Evolutionary conservation across 352 stramenopile species (phyloP).

Genomic region (Bremia lactucae): DNA sequence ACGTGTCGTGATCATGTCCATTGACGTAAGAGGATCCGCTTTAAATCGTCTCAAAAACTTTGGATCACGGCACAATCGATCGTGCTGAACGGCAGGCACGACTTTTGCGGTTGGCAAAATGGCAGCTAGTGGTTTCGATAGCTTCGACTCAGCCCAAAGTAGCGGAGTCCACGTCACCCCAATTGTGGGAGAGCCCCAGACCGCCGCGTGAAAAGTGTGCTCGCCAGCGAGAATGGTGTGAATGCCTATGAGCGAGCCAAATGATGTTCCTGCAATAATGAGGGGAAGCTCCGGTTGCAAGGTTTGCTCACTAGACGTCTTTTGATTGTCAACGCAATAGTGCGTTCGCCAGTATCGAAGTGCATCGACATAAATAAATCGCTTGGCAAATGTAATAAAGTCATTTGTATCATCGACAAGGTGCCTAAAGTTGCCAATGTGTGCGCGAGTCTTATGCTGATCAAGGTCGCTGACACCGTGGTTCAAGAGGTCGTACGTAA

Average conservation of each 20-base stretch:
- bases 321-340: slow-evolving; percentile 9
- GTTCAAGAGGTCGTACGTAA: slow-evolving; percentile 41
- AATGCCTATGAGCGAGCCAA: slow-evolving; percentile 25
- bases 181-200: slow-evolving; percentile 25
- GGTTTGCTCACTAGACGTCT: neutral
- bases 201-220: slow-evolving; percentile 24
- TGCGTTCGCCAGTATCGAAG: slow-evolving; percentile 19
- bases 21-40: slow-evolving; percentile 26
- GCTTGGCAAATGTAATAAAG: slow-evolving; percentile 31
- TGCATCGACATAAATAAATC: slow-evolving; percentile 16
- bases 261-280: slow-evolving; percentile 26
- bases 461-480: slow-evolving; percentile 36
- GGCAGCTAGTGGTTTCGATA: slow-evolving; percentile 13
- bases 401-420: slow-evolving; percentile 45
- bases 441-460: slow-evolving; percentile 23
- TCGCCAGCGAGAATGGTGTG: slow-evolving; percentile 26
- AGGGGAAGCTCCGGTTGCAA: slow-evolving; percentile 20
- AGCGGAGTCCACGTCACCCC: slow-evolving; percentile 24
- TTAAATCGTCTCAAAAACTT: slow-evolving; percentile 23
- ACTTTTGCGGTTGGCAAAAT: slow-evolving; percentile 24
- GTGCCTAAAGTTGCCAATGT: slow-evolving; percentile 28
- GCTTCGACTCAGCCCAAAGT: slow-evolving; percentile 17
- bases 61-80: slow-evolving; percentile 29
- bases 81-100: slow-evolving; percentile 22
- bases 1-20: slow-evolving; percentile 27